Evolutionary conservation across 2,329 filamentous ascomycete species (phyloP), one percentile per base, ranked within the genome.

Genomic region (Aspergillus sp.): DNA sequence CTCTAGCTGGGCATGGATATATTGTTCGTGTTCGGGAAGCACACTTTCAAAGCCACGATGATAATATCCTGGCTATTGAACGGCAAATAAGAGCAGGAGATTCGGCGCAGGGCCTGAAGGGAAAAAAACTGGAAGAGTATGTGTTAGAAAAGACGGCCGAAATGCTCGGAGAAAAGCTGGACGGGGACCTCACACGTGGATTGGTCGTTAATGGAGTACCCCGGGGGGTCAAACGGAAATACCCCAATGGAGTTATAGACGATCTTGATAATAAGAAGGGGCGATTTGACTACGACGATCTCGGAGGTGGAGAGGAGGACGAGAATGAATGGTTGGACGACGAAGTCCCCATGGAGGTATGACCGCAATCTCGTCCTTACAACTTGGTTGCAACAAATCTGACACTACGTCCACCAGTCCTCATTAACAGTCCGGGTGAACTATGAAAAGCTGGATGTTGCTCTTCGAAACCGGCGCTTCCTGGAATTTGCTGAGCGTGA

Each of bases 391-490:
- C 14, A 19, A 9, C 45, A 52, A 55, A 63, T 55, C 62, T 60
- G 49, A 59, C n/a, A 43, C n/a, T 37, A 56, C 33, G 33, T 2
- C 8, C 17, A 9, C 24, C 69, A 96, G 87, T 83, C 86, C 50
- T 84, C 89, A 57, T 80, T 92, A 62, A 82, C 93, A 37, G 80
- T 98, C 49, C 86, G 88, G 27, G 80, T 97, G 55, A 97, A 96
- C 70, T 88, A 91, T 68, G 89, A 93, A 56, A 96, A 93, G 73
- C 90, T 91, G 58, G 80, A 88, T 6, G 90, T 97, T 9, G 87
- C 90, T 50, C 80, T 96, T 62, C 90, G 93, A 56, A 96, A 91
- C 66, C 84, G 88, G 62, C 85, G 86, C 19, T 85, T 98, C 3
- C 85, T 88, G 52, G 81, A 86, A n/a, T 84, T 92, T 56, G 91